Evolutionary conservation across 306 rosid genomes (phyloP).

Genomic region (Morella rubra): DNA sequence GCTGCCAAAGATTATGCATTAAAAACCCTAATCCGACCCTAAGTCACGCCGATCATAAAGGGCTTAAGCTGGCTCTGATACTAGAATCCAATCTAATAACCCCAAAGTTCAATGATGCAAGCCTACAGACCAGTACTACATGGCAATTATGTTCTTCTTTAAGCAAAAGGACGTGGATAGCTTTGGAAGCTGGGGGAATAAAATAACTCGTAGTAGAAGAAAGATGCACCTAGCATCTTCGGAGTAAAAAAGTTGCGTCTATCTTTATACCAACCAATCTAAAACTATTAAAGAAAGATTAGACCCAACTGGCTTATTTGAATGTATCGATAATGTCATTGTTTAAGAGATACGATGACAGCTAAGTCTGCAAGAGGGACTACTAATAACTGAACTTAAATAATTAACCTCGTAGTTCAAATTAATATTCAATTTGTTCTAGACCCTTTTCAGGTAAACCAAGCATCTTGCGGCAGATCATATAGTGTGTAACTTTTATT

Average conservation of each 20-base stretch:
- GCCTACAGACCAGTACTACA: not conserved
- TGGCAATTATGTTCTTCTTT: not conserved
- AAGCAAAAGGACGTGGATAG: slow-evolving; percentile 2
- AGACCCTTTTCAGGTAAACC: not conserved
- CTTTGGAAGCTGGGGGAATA: slow-evolving; percentile 13
- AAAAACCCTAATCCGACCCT: not conserved
- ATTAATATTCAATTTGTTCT: not conserved
- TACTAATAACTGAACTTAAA: not conserved
- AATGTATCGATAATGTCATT: slow-evolving; percentile 31
- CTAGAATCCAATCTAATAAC: not conserved
- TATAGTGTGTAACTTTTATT: not conserved
- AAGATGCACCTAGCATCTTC: slow-evolving; percentile 6
- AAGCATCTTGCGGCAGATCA: not conserved
- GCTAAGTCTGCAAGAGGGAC: slow-evolving; percentile 24
- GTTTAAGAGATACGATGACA: slow-evolving; percentile 39
- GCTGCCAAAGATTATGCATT: not conserved
- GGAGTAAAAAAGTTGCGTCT: not conserved
- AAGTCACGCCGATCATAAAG: not conserved
- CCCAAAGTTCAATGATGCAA: not conserved
- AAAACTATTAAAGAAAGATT: slow-evolving; percentile 37
- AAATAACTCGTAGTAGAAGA: not conserved
- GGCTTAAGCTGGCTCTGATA: not conserved
- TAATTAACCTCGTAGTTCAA: not conserved
- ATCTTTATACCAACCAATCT: slow-evolving; percentile 38
- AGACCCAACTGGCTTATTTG: slow-evolving; percentile 57